phyloP scores from a whole-genome alignment of 768 basidiomycete species.

The Xerocomellus amylosporus region DNA sequence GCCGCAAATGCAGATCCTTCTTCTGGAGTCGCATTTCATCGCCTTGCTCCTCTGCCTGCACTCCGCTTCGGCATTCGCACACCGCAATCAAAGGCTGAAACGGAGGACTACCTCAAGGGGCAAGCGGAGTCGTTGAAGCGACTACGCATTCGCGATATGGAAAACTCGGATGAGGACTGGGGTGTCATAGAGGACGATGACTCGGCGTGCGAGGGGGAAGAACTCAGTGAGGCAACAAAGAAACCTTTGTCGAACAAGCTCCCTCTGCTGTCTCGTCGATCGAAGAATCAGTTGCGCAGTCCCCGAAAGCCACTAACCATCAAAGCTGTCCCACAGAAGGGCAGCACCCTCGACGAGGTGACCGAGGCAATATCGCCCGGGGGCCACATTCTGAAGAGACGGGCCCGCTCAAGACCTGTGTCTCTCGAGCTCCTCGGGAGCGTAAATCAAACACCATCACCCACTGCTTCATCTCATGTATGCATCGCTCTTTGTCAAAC shows the following conservation, averaged over 20 bases:
- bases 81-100: slow-evolving; percentile 37
- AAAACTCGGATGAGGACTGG: slow-evolving; percentile 46
- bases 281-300: slow-evolving; percentile 29
- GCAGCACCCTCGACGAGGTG: slow-evolving; percentile 52
- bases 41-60: slow-evolving; percentile 34
- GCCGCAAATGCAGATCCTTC: slow-evolving; percentile 32
- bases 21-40: slow-evolving; percentile 35
- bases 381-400: slow-evolving; percentile 71
- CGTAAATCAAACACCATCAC: slow-evolving; percentile 43
- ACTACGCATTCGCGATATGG: slow-evolving; percentile 57
- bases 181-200: slow-evolving; percentile 43
- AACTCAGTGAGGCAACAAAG: slow-evolving; percentile 36
- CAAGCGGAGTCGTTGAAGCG: slow-evolving; percentile 67
- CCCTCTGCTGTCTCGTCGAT: slow-evolving; percentile 23
- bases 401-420: slow-evolving; percentile 69
- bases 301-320: slow-evolving; percentile 26
- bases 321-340: slow-evolving; percentile 35
- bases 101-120: slow-evolving; percentile 39
- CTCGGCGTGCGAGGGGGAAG: slow-evolving; percentile 51
- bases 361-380: slow-evolving; percentile 72
- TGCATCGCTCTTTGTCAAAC: neutral
- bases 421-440: slow-evolving; percentile 63
- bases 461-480: slow-evolving; percentile 33
- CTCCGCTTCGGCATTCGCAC: slow-evolving; percentile 29
- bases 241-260: slow-evolving; percentile 33